A percentile compares a stretch with the other conserved stretches of the same genome.
Evolutionary conservation across 1,284 basidiomycete species (phyloP).

Genomic region (Leccinum fuscescens): DNA sequence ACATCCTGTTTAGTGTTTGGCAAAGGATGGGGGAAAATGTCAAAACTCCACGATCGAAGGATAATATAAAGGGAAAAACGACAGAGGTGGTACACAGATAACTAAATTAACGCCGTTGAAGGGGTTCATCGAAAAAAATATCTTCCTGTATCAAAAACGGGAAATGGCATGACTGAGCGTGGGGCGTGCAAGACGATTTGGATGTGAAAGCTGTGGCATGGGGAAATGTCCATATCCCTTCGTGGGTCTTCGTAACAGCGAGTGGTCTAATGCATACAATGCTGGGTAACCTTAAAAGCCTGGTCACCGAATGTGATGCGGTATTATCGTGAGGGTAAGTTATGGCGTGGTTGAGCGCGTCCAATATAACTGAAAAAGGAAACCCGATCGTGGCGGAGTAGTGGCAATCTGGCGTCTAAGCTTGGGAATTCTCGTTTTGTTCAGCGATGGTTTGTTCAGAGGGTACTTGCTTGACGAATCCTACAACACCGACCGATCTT

Average conservation of each 20-base stretch:
- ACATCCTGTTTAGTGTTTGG: background rate
- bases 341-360: too few species aligned
- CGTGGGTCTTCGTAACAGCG: conserved; percentile 8
- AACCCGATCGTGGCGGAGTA: background rate
- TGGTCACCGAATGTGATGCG: too few species aligned
- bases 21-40: background rate
- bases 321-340: too few species aligned
- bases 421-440: background rate
- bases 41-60: background rate
- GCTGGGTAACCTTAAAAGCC: too few species aligned
- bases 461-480: conserved; percentile 23
- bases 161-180: background rate
- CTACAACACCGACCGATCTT: conserved; percentile 59
- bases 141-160: background rate
- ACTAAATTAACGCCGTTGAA: conserved; percentile 9
- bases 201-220: background rate
- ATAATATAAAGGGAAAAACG: background rate
- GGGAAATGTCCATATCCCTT: background rate
- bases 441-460: conserved; percentile 26
- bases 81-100: background rate
- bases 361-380: too few species aligned
- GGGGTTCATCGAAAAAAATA: background rate
- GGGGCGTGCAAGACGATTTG: background rate
- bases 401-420: background rate
- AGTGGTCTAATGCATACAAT: too few species aligned